These are phyloP conservation scores for Imleria badia DNA, from an alignment of 768 basidiomycete species.

Conservation along the genomic window DNA sequence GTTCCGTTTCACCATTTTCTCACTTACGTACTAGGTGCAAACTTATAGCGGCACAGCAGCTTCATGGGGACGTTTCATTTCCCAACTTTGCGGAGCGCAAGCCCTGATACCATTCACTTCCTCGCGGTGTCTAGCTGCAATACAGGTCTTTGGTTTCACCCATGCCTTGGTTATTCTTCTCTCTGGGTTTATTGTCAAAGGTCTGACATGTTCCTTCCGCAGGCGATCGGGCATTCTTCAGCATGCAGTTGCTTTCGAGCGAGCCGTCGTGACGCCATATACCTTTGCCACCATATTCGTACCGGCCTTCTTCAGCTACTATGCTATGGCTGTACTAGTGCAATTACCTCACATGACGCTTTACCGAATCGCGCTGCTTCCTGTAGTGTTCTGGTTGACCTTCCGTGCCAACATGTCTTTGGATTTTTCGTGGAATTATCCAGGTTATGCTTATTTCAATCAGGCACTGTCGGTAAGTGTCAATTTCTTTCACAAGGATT, in stretches of 20 bases:
- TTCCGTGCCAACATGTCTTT: conserved; percentile 38
- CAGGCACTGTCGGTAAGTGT: conserved; percentile 22
- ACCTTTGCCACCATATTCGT: conserved; percentile 38
- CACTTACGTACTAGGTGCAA: background rate
- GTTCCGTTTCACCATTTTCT: background rate
- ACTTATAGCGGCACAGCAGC: too few relatives aligned
- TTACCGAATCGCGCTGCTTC: conserved; percentile 48
- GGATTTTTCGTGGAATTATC: conserved; percentile 22
- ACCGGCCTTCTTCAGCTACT: conserved; percentile 46
- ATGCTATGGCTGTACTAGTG: conserved; percentile 53
- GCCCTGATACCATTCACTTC: background rate
- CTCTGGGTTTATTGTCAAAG: background rate
- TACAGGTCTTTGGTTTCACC: background rate
- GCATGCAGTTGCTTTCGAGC: conserved; percentile 15
- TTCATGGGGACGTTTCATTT: background rate
- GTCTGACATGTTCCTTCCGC: conserved; percentile 1
- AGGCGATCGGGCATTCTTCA: conserved; percentile 13
- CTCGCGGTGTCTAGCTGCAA: background rate
- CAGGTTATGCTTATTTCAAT: conserved; percentile 18
- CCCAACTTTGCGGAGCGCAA: background rate
- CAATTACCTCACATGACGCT: conserved; percentile 44
- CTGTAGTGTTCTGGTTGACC: conserved; percentile 44
- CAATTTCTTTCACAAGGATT: too few relatives aligned
- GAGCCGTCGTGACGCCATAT: conserved; percentile 20
- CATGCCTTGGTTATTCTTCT: conserved; percentile 17